Base-by-base conservation (phyloP, 371 early-diverging fungal species). In the Fennellomyces sp. region DNA sequence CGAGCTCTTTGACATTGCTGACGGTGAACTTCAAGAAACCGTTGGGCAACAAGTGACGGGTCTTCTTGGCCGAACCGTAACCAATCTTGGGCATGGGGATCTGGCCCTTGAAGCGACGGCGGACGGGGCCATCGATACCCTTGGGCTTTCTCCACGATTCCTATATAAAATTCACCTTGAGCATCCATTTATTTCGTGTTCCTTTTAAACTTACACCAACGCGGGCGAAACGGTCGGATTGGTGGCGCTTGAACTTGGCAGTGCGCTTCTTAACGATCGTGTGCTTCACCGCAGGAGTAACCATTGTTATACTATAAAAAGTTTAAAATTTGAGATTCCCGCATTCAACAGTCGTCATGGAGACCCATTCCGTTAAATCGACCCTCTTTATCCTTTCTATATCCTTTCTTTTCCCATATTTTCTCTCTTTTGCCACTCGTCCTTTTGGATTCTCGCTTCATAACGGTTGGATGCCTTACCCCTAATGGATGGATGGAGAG, bases 141-240 rank as follows among this genome's bases (percentile, higher is more conserved):
- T 93, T 95, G 83, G 99, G 99, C 87, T 96, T 97, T 86, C 99
- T 93, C 99, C 99, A 99, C 65, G 97, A 93, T 70, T 88, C 88
- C 91, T 94, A 83, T 54, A 76, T 56, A 49, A 21, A 35, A 26
- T 15, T 27, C 10, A 10, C 26, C 23, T 48, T n/a, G 12, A 48
- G 48, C 48, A 26, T 23, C 0, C 38, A 17, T n/a, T 47, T 33
- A 30, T 26, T 31, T 33, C 23, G 15, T 59, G 15, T 23, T 48
- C 26, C 0, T 41, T 8, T 25, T 29, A 53, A 47, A 84, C 80
- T 68, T 89, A 93, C 95, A 82, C 89, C 89, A 70, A 99, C 92
- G 72, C 91, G 87, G 86, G 87, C 91, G 91, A 92, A 99, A 83
- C 99, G 94, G 91, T 99, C 99, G 70, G 95, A 96, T 81, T 99